Percentiles rank a stretch among this genome's conserved stretches.
These are phyloP conservation scores for Schizochytrium sp. DNA, from an alignment of 108 stramenopile genomes.

Conservation along the genomic window DNA sequence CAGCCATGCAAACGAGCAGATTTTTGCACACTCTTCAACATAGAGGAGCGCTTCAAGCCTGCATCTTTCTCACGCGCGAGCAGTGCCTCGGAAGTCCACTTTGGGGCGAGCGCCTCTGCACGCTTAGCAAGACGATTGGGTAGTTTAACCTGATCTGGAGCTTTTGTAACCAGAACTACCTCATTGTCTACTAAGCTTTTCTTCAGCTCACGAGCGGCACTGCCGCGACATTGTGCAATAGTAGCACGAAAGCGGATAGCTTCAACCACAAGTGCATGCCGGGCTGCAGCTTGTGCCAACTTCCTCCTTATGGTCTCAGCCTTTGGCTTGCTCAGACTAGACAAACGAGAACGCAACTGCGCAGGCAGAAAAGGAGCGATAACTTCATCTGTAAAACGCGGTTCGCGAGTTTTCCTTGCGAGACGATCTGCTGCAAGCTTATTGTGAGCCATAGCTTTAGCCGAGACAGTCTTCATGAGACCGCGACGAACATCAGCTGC, in stretches of 20 bases:
- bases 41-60: too few relatives aligned
- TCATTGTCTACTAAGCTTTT: neutral
- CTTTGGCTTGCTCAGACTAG: neutral
- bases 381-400: neutral
- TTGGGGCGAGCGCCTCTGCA: neutral
- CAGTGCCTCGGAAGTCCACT: too few relatives aligned
- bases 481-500: slow-evolving; percentile 3
- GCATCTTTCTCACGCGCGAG: too few relatives aligned
- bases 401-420: neutral
- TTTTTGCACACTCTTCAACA: too few relatives aligned
- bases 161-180: neutral
- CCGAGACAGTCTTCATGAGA: neutral
- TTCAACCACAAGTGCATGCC: neutral
- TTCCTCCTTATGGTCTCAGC: slow-evolving; percentile 21
- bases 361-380: neutral
- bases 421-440: neutral
- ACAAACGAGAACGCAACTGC: neutral
- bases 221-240: neutral
- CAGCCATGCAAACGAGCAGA: neutral
- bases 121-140: neutral
- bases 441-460: neutral
- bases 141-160: neutral
- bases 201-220: neutral
- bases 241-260: neutral
- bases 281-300: neutral